Evolutionary conservation across 768 basidiomycete species (phyloP), one percentile per base, ranked within the genome.

Genomic region (Clitopilus hobsonii): DNA sequence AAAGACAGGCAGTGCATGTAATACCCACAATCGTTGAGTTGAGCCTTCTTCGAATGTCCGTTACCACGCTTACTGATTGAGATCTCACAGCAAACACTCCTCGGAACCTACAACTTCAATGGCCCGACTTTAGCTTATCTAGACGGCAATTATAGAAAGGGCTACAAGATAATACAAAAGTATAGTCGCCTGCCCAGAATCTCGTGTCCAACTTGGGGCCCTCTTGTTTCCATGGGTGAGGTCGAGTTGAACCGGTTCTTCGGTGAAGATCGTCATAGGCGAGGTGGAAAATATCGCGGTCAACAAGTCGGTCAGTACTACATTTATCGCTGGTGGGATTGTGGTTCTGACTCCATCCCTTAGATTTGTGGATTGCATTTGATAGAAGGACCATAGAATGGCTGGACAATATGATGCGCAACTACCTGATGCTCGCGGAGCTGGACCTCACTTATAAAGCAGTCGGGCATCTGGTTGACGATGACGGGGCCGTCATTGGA

Each of bases 231-330:
- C 2, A 69, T 78, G 18, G 63, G 68, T 18, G 72, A 73, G 49
- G 62, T 61, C 8, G 75, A 78, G 20, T 61, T 79, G 11, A 69
- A 68, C 0, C 68, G 68, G n/a, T 74, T 57, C 49, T 51, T 29
- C 60, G 58, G 70, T 51, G 60, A 64, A 16, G 32, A 36, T 41
- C 61, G 56, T 16, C 59, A 65, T 28, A 65, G 69, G 18, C 62
- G 72, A 47, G 59, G 67, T 20, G 76, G 73, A 1, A 61, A 69
- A 26, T 77, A 74, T 73, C 68, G 69, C 25, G 73, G 70, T 8
- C 67, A 63, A 54, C 66, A 70, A 65, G 73, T 72, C 52, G 70
- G 71, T 71, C 58, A 56, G 71, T 41, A n/a, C n/a, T n/a, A n/a
- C n/a, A n/a, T n/a, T n/a, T n/a, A n/a, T n/a, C n/a, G n/a, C n/a